phyloP scores from a whole-genome alignment of 2,329 filamentous ascomycete species.

The Fusarium sp. region DNA sequence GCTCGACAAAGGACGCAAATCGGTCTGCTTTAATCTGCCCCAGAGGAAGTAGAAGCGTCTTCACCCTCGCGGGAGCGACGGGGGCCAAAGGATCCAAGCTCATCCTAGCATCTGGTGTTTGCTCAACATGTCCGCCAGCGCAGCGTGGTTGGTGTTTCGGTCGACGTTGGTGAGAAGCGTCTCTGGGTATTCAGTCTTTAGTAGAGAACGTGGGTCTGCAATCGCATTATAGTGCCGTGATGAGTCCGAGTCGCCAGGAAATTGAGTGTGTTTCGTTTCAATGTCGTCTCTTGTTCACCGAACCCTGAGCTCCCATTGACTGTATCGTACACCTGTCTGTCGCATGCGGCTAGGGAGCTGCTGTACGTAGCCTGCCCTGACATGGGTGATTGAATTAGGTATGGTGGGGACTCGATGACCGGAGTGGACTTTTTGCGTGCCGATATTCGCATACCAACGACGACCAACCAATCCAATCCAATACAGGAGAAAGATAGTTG shows the following conservation, averaged over 20 bases:
- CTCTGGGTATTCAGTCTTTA: constrained; percentile 13
- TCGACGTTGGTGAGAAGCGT: constrained; percentile 27
- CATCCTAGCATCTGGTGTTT: constrained; percentile 69
- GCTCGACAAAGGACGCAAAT: constrained; percentile 80
- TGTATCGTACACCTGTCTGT: constrained; percentile 45
- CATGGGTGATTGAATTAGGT: constrained; percentile 23
- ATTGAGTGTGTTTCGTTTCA: background rate
- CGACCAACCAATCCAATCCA: constrained; percentile 6
- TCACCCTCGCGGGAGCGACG: constrained; percentile 89
- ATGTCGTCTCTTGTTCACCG: constrained; percentile 16
- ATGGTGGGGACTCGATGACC: constrained; percentile 36
- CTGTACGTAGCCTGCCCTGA: constrained; percentile 31
- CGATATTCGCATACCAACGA: constrained; percentile 29
- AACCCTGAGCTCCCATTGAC: constrained; percentile 21
- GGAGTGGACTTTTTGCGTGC: constrained; percentile 46
- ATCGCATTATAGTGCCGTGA: constrained; percentile 28
- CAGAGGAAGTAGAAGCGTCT: constrained; percentile 85
- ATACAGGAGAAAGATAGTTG: constrained; percentile 1
- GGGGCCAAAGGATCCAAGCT: constrained; percentile 88
- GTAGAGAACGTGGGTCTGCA: constrained; percentile 2
- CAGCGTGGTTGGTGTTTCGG: constrained; percentile 28
- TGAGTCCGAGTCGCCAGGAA: constrained; percentile 7
- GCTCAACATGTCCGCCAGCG: constrained; percentile 47
- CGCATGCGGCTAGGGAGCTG: constrained; percentile 44
- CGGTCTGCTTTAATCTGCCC: constrained; percentile 84